phyloP scores from a whole-genome alignment of 192 early-diverging fungal species.

The Coemansia sp. region DNA sequence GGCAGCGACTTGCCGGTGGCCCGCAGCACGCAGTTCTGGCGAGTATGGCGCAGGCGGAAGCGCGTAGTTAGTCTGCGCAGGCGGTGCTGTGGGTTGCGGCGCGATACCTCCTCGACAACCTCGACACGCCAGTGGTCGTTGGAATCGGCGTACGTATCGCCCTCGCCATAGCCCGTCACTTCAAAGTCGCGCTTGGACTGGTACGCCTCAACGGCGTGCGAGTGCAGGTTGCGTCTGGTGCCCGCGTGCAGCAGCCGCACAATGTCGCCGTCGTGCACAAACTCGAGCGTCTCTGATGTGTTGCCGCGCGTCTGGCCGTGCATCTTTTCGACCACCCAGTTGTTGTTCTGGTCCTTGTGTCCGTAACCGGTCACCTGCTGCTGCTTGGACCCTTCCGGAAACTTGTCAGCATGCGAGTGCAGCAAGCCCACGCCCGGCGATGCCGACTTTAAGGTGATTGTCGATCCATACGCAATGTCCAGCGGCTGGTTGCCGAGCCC shows the following conservation, averaged over 20 bases:
- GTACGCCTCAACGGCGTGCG: slow-evolving; percentile 74
- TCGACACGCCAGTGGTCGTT: slow-evolving; percentile 95
- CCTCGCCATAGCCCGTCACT: slow-evolving; percentile 83
- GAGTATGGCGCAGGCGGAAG: slow-evolving; percentile 75
- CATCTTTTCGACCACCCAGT: slow-evolving; percentile 73
- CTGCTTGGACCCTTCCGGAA: slow-evolving; percentile 83
- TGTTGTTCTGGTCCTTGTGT: slow-evolving; percentile 92
- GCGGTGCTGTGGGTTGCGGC: slow-evolving; percentile 34
- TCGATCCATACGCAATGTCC: slow-evolving; percentile 90
- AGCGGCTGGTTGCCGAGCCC: slow-evolving; percentile 77
- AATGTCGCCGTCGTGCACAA: slow-evolving; percentile 74
- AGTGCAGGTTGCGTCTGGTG: slow-evolving; percentile 82
- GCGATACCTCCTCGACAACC: slow-evolving; percentile 64
- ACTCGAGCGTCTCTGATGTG: slow-evolving; percentile 53
- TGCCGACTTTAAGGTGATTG: slow-evolving; percentile 79
- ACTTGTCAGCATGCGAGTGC: slow-evolving; percentile 90
- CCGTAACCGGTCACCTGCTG: slow-evolving; percentile 96
- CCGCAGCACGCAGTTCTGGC: slow-evolving; percentile 73
- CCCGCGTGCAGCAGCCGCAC: slow-evolving; percentile 75
- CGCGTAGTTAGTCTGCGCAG: slow-evolving; percentile 76
- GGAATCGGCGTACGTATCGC: slow-evolving; percentile 63
- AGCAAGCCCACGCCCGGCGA: slow-evolving; percentile 84
- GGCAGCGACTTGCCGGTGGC: slow-evolving; percentile 77
- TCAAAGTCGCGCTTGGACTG: slow-evolving; percentile 77
- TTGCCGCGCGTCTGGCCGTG: slow-evolving; percentile 50